A percentile compares a stretch with the other conserved stretches of the same genome.
phyloP scores from a whole-genome alignment of 23 red algal genomes.

The Gracilaria gracilis region DNA sequence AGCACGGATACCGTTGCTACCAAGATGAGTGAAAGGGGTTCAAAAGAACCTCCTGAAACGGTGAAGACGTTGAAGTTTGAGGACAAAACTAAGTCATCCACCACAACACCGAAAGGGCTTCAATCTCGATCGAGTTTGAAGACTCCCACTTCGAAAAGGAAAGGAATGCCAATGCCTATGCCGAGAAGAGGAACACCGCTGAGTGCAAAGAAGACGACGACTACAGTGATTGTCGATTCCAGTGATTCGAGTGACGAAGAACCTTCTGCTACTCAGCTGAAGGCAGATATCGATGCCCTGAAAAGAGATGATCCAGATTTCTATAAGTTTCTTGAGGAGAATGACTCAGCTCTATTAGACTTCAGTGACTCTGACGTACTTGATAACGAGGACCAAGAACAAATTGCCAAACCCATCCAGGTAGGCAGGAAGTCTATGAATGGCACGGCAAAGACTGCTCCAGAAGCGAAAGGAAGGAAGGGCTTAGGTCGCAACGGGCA shows the following conservation, averaged over 20 bases:
- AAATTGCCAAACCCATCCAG: not conserved
- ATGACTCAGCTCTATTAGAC: conserved; percentile 71
- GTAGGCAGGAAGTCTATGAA: not conserved
- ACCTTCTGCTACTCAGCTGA: conserved; percentile 14
- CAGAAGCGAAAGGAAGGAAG: not conserved
- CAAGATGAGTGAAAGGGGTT: not conserved
- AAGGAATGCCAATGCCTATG: not conserved
- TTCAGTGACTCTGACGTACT: conserved; percentile 28
- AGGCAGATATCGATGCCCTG: conserved; percentile 63
- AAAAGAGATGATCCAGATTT: conserved; percentile 77
- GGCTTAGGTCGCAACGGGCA: not conserved
- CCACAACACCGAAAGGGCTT: not conserved
- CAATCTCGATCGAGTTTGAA: not conserved
- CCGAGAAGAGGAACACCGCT: conserved; percentile 11
- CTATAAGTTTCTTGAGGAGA: conserved; percentile 74
- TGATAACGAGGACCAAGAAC: conserved; percentile 1
- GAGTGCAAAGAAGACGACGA: conserved; percentile 17
- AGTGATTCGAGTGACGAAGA: conserved; percentile 13
- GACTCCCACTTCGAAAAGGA: not conserved
- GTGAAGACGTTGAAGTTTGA: not conserved
- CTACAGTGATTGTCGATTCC: not conserved
- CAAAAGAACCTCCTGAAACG: not conserved
- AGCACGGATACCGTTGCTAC: no score
- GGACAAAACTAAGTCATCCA: not conserved
- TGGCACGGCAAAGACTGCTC: not conserved